Evolutionary conservation across 1,139 yeast species (phyloP).

Genomic region (Geotrichum bryndzae): DNA sequence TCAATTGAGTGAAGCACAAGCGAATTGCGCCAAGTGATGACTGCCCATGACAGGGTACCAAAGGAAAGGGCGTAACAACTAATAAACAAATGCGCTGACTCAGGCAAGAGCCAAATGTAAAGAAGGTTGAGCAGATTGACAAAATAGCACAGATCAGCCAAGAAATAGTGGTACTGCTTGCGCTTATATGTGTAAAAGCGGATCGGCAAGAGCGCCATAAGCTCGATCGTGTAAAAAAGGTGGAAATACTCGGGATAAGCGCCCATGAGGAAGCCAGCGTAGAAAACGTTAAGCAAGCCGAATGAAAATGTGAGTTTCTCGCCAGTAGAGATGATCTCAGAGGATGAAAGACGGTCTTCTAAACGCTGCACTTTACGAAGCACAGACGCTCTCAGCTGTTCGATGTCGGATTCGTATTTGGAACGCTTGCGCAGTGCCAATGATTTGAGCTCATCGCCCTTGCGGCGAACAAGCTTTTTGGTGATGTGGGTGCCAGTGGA

Average conservation of each 20-base stretch:
- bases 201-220: constrained; percentile 69
- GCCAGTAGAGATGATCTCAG: constrained; percentile 45
- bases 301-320: constrained; percentile 80
- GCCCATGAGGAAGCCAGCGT: constrained; percentile 74
- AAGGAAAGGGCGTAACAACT: constrained; percentile 80
- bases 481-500: constrained; percentile 32
- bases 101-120: constrained; percentile 79
- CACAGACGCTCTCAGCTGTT: constrained; percentile 29
- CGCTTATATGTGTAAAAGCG: constrained; percentile 79
- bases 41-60: constrained; percentile 91
- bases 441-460: constrained; percentile 29
- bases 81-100: constrained; percentile 63
- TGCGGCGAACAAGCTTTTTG: constrained; percentile 28
- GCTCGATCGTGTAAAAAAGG: constrained; percentile 59
- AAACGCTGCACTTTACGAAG: constrained; percentile 45
- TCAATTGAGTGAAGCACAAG: constrained; percentile 87
- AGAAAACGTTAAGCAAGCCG: constrained; percentile 62
- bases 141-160: constrained; percentile 92
- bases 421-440: constrained; percentile 29
- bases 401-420: constrained; percentile 32
- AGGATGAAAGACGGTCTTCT: constrained; percentile 47
- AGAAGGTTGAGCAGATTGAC: constrained; percentile 66
- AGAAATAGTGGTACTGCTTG: constrained; percentile 70
- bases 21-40: constrained; percentile 92
- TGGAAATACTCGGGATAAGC: constrained; percentile 73